Evolutionary conservation across 23 red algal species (phyloP), one percentile per base, ranked within the genome.

Genomic region (Gracilariopsis chorda): DNA sequence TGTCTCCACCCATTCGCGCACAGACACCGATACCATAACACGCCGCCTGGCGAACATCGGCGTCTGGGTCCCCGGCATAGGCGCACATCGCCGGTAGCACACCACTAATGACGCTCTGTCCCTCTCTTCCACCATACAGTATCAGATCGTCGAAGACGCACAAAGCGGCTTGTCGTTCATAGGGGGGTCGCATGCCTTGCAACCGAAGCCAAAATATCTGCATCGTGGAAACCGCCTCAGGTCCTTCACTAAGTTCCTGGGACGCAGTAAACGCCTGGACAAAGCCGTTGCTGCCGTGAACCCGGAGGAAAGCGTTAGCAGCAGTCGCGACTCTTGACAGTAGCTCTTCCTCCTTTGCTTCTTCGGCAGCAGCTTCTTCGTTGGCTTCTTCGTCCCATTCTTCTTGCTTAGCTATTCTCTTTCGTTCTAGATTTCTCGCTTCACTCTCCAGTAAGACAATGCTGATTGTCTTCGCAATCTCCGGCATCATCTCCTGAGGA

Each of bases 371-470:
- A 3, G 85, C 68, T 24, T 94, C 81, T 53, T 92, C 90, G 19
- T 91, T 48, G 16, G 93, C 94, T 70, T 92, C 94, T 58, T 96
- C 94, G 53, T 96, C 94, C 94, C 87, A 96, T 25, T 94, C 86
- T 48, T 92, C 92, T 75, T 80, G 86, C 35, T 92, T 80, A 7
- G 86, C 83, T n/a, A 65, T 17, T 29, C 68, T 32, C 32, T 69
- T 84, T 24, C 90, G 64, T 35, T 98, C 96, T n/a, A 87, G 89
- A 28, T 92, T 77, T 52, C 96, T 81, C 16, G 84, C 83, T 76
- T 92, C 84, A 37, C 92, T 86, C 41, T 98, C 96, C 4, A 86
- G 41, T 21, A 98, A 36, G 7, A 98, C 72, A 32, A 65, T 83
- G 25, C 65, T 69, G n/a, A 98, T 48, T 30, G 87, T 64, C 65